Conservation (phyloP, 2,329 filamentous ascomycete genomes). For the Talaromyces piceae region DNA sequence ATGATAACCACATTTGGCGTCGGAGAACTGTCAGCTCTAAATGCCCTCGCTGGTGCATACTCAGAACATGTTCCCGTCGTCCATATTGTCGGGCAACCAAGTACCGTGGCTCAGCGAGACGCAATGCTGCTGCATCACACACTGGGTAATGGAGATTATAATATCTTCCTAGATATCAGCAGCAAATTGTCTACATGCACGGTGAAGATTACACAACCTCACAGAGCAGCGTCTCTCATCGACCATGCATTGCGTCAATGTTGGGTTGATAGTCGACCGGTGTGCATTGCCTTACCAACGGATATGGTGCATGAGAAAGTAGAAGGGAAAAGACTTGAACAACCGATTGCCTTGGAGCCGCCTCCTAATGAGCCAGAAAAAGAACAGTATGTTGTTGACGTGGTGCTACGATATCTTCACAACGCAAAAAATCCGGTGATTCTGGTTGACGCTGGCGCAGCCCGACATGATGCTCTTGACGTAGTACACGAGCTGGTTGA, state of each 20-base stretch:
- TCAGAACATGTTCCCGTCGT: constrained; percentile 64
- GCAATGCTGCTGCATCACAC: constrained; percentile 56
- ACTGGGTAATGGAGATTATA: constrained; percentile 53
- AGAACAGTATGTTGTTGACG: constrained; percentile 70
- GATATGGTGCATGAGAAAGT: constrained; percentile 60
- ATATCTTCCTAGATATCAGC: constrained; percentile 45
- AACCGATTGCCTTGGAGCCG: constrained; percentile 57
- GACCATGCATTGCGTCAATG: constrained; percentile 46
- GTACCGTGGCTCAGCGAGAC: constrained; percentile 36
- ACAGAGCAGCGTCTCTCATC: constrained; percentile 43
- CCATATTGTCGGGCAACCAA: constrained; percentile 51
- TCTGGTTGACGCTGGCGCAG: constrained; percentile 71
- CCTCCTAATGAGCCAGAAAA: constrained; percentile 59
- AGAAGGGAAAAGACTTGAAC: constrained; percentile 61
- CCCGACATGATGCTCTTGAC: constrained; percentile 62
- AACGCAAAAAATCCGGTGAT: constrained; percentile 66
- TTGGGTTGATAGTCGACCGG: constrained; percentile 47
- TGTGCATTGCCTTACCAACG: constrained; percentile 48
- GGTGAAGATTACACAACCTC: constrained; percentile 40
- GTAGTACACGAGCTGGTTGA: constrained; percentile 65
- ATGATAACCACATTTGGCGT: constrained; percentile 69
- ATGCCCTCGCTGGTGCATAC: constrained; percentile 66
- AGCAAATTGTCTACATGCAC: constrained; percentile 45
- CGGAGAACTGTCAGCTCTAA: constrained; percentile 60
- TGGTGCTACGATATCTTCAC: constrained; percentile 63